Evolutionary conservation across 192 early-diverging fungal genomes (phyloP), one percentile per base, ranked within the genome.

Genomic region (Coemansia sp.): DNA sequence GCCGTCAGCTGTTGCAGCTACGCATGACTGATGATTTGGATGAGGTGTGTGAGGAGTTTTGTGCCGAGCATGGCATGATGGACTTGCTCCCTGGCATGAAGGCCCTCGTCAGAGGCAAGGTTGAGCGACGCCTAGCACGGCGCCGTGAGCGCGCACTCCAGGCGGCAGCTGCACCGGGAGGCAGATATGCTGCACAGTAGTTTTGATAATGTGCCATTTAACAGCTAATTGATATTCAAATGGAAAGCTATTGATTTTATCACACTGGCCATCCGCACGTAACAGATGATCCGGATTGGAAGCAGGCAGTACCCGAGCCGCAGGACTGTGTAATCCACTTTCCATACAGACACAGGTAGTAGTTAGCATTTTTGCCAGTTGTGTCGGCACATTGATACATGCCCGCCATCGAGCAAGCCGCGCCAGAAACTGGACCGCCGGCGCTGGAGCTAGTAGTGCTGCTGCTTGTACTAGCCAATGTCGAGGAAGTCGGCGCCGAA

Each of bases 21-120:
- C 72, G 69, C 3, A 69, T 63, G 33, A 70, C 69, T 24, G 78
- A 80, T 56, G 60, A 72, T 45, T 27, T 80, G 6, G 73, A 80
- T 31, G 62, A 62, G n/a, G 29, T 64, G 34, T 80, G 78, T 37
- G 78, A 80, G 46, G 54, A 65, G 44, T 80, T 80, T 42, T 80
- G 78, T 56, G 50, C n/a, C 6, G 29, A 59, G 17, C 65, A 59
- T 67, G 71, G 68, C 59, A 80, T 80, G 78, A 59, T 65, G 36
- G 78, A 80, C 50, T 73, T 80, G 33, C 66, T 75, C 34, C 68
- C 73, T 29, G 78, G 78, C 8, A 80, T 80, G 78, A 74, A 70
- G 63, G 63, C 78, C 6, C 73, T 80, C 14, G 78, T 80, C 53
- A 66, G 78, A 24, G 78, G 78, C 69, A 80, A 80, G 59, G 73